Percentiles rank a stretch among this genome's conserved stretches.
Conservation (phyloP, 208 protist genomes). For the Lotmaria passim region DNA sequence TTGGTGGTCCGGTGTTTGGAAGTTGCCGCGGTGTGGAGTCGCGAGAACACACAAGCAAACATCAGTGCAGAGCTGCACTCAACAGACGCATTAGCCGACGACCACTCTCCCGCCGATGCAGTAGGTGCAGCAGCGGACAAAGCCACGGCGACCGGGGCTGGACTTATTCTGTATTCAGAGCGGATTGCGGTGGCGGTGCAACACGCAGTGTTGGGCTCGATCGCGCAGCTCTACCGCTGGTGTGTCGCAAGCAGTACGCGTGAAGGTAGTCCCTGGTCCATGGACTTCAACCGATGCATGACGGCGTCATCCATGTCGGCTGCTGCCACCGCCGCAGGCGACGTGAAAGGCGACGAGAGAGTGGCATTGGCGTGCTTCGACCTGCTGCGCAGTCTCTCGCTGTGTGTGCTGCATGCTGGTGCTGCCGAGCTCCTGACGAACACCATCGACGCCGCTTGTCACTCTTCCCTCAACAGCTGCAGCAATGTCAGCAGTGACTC, state of each 20-base stretch:
- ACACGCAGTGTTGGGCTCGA: background rate
- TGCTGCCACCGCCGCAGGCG: background rate
- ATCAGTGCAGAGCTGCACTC: no score
- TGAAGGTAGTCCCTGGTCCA: background rate
- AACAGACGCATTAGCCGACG: no score
- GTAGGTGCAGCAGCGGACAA: background rate
- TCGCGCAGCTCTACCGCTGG: constrained; percentile 25
- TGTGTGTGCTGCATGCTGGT: constrained; percentile 24
- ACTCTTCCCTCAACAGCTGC: no score
- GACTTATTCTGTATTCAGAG: background rate
- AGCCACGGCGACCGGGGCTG: background rate
- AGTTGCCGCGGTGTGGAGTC: background rate
- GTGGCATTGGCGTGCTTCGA: constrained; percentile 23
- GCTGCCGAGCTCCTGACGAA: constrained; percentile 6
- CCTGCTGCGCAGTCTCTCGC: constrained; percentile 24
- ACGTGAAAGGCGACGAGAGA: background rate
- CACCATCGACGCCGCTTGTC: background rate
- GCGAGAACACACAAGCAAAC: background rate
- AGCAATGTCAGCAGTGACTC: no score
- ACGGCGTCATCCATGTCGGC: background rate
- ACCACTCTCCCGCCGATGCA: background rate
- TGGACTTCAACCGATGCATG: background rate
- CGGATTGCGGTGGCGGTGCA: constrained; percentile 8
- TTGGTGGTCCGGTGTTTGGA: constrained; percentile 5
- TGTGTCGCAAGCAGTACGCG: background rate